These are phyloP conservation scores for Termitomyces sp. DNA, from an alignment of 768 basidiomycete genomes.

Conservation along the genomic window DNA sequence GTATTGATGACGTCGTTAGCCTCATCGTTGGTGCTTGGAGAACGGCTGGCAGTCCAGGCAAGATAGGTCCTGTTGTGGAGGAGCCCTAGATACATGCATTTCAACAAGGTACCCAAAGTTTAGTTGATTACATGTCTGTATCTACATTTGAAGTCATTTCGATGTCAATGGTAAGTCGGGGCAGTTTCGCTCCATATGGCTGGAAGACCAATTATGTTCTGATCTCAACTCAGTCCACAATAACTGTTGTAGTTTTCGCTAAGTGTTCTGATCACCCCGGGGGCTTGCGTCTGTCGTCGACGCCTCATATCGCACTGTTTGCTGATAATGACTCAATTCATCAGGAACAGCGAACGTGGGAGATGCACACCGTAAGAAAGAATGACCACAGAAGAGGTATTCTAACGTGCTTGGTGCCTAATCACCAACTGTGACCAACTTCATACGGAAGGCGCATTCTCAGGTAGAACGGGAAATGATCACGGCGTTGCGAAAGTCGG, in stretches of 20 bases:
- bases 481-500: slow-evolving; percentile 1
- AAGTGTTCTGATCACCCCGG: not conserved
- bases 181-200: not conserved
- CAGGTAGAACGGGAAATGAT: slow-evolving; percentile 4
- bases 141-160: not conserved
- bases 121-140: not conserved
- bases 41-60: slow-evolving; percentile 70
- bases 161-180: not conserved
- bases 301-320: not conserved
- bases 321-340: not conserved
- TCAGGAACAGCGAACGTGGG: not conserved
- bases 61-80: slow-evolving; percentile 41
- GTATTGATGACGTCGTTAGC: slow-evolving; percentile 76
- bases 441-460: slow-evolving; percentile 13
- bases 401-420: not conserved
- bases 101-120: not conserved
- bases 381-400: not conserved
- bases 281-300: not conserved
- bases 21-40: slow-evolving; percentile 89
- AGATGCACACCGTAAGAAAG: not conserved
- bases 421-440: not conserved
- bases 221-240: not conserved
- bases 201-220: not conserved
- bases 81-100: not conserved
- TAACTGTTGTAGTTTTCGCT: not conserved